Evolutionary conservation across 176 grass and related monocot species (phyloP).

Genomic region (Zoysia japonica): DNA sequence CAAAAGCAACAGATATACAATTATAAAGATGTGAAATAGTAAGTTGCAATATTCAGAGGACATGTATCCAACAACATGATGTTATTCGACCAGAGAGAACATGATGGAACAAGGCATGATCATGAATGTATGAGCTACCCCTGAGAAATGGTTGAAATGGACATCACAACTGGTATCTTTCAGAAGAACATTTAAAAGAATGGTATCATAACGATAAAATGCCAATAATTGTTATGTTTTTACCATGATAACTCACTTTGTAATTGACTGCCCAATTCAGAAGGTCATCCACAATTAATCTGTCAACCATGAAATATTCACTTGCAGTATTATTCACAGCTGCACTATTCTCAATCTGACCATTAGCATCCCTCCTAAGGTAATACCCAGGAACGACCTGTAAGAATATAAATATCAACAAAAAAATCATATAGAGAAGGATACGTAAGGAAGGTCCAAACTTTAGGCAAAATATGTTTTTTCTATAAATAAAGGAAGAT

Average conservation of each 20-base stretch:
- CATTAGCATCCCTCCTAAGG: constrained; percentile 66
- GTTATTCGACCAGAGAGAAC: not conserved
- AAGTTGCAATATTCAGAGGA: not conserved
- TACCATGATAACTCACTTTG: constrained; percentile 59
- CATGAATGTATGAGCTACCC: constrained; percentile 6
- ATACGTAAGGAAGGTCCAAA: constrained; percentile 21
- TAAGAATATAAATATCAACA: constrained; percentile 17
- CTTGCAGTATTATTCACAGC: constrained; percentile 89
- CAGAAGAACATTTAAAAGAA: constrained; percentile 17
- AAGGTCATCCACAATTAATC: constrained; percentile 92
- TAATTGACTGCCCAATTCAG: constrained; percentile 77
- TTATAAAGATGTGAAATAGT: no score
- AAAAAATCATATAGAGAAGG: constrained; percentile 20
- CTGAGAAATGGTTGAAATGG: not conserved
- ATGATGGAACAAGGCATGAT: not conserved
- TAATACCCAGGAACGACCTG: constrained; percentile 95
- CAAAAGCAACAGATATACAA: constrained; percentile 37
- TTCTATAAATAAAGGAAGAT: constrained; percentile 10
- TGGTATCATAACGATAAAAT: not conserved
- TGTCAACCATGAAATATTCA: constrained; percentile 92
- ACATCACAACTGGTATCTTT: constrained; percentile 9
- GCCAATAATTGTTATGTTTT: not conserved
- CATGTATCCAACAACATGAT: constrained; percentile 12
- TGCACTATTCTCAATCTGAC: constrained; percentile 74
- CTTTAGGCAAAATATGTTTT: not conserved